Evolutionary conservation across 495 filamentous ascomycete genomes (phyloP), one percentile per base, ranked within the genome.

Genomic region (Penicillium argentinense): DNA sequence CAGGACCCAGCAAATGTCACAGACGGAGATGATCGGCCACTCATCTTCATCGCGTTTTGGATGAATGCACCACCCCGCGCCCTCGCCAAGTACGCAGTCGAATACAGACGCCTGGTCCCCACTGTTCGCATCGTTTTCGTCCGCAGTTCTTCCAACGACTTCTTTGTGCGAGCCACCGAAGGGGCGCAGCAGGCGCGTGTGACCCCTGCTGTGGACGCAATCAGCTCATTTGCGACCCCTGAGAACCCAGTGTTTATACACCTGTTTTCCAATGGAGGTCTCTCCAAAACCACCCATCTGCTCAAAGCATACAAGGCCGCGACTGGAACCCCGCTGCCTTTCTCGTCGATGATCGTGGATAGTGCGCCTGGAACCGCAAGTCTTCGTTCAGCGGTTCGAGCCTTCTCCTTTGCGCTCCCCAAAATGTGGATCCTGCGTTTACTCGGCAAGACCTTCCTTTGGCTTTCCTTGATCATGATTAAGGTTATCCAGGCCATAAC

Each of bases 211-310:
- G 57, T 76, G 16, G 55, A 62, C 21, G 61, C 63, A 14, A 56
- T 77, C 8, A 63, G 41, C 27, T 41, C 62, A 6, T 43, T 40
- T 23, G 45, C 46, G 22, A 33, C 36, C 28, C 51, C 58, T 23
- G 56, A 59, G 3, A 56, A 47, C 16, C 60, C 64, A 16, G 63
- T 69, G 9, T 66, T 62, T 29, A 47, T 74, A 28, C 72, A 75
- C 49, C 49, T 72, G 16, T 75, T 75, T 59, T 74, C 70, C 9
- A 75, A 75, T 36, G 72, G 72, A 17, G 72, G 72, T 9, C 29
- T 70, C 23, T 64, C 60, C 16, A 53, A 57, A 6, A 59, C 57
- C 0, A 54, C 57, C 5, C 48, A 72, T 32, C 32, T 73, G 24
- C 56, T 75, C 5, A 50, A 56, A 18, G 51, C 62, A 12, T 75